phyloP scores from a whole-genome alignment of 2,329 filamentous ascomycete species.

The Fusarium setosum region DNA sequence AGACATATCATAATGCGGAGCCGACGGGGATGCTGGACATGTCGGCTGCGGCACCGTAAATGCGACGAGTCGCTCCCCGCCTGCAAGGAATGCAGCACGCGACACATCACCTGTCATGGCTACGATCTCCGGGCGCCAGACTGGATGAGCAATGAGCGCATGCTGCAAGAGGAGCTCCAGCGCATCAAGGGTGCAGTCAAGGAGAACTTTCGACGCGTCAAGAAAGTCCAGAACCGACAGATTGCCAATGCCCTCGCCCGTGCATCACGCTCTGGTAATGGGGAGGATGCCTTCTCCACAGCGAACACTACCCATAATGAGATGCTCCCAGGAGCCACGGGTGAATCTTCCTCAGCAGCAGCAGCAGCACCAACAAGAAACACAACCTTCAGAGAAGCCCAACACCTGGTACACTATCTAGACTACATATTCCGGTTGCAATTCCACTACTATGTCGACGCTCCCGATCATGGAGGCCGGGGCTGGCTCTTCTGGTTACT shows the following conservation, averaged over 20 bases:
- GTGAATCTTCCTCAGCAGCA: no score
- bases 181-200: constrained; percentile 41
- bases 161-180: constrained; percentile 43
- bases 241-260: neutral
- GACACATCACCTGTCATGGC: constrained; percentile 39
- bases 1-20: constrained; percentile 11
- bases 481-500: constrained; percentile 43
- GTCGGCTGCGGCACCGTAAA: constrained; percentile 43
- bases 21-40: constrained; percentile 44
- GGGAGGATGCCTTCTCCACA: neutral
- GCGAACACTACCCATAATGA: no score
- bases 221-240: constrained; percentile 10
- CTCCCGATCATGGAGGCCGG: constrained; percentile 38
- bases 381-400: constrained; percentile 37
- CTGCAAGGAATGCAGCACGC: constrained; percentile 39
- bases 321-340: neutral
- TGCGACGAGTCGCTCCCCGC: constrained; percentile 41
- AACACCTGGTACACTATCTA: constrained; percentile 43
- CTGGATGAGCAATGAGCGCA: constrained; percentile 46
- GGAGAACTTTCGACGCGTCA: constrained; percentile 35
- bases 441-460: constrained; percentile 42
- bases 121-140: constrained; percentile 47
- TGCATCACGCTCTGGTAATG: neutral
- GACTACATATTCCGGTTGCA: constrained; percentile 45
- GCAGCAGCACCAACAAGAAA: neutral